Evolutionary conservation across 2,329 filamentous ascomycete species (phyloP).

Genomic region (Alternaria gaisen): DNA sequence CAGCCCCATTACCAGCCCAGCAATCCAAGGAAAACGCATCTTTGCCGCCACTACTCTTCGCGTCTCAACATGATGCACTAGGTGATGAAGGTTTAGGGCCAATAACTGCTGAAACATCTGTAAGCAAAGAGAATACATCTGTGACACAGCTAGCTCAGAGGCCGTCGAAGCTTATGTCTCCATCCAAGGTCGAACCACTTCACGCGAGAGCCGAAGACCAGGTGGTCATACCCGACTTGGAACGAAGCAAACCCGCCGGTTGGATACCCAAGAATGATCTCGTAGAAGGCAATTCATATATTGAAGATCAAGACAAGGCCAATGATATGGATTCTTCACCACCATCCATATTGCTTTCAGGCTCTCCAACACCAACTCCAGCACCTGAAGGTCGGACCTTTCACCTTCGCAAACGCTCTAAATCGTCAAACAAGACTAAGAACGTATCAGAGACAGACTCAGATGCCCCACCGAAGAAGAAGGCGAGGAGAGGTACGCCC

Average conservation of each 20-base stretch:
- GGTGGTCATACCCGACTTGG: background rate
- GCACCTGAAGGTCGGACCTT: background rate
- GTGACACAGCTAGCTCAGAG: background rate
- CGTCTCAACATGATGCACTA: background rate
- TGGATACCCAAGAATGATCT: background rate
- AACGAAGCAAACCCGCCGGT: background rate
- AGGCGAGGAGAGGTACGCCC: background rate
- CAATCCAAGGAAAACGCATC: background rate
- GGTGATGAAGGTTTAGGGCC: background rate
- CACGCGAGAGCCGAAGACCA: background rate
- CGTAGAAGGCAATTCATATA: background rate
- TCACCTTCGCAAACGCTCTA: background rate
- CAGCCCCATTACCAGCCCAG: background rate
- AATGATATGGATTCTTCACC: background rate
- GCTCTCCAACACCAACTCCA: background rate
- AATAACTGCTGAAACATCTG: background rate
- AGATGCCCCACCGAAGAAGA: constrained; percentile 15
- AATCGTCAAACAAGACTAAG: background rate
- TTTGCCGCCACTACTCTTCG: background rate
- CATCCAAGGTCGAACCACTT: background rate
- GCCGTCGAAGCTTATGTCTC: background rate
- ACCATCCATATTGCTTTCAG: background rate
- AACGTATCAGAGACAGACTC: constrained; percentile 13
- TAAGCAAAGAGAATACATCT: background rate
- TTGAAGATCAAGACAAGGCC: background rate